Conservation (phyloP, 768 basidiomycete genomes). For the Tephrocybe sp. region DNA sequence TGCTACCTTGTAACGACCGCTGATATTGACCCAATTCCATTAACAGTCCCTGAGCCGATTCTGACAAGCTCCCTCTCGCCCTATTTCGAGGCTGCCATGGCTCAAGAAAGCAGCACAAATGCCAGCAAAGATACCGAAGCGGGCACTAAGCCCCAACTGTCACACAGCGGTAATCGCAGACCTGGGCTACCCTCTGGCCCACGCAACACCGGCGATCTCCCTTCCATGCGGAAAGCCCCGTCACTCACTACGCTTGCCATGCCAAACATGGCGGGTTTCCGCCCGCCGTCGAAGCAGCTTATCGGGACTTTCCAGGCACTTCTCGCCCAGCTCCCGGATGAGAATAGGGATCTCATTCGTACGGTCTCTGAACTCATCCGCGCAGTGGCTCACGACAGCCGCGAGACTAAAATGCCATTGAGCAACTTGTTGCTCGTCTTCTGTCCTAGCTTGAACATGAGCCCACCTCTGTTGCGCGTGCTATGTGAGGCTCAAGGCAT, state of each 20-base stretch:
- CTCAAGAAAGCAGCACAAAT: conserved; percentile 47
- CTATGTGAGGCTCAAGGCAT: conserved; percentile 71
- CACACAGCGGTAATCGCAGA: conserved; percentile 17
- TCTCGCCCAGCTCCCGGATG: conserved; percentile 67
- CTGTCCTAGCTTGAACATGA: conserved; percentile 85
- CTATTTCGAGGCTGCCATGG: conserved; percentile 78
- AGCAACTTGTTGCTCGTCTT: conserved; percentile 87
- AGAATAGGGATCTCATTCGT: conserved; percentile 81
- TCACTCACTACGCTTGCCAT: conserved; percentile 79
- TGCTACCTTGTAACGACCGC: conserved; percentile 1
- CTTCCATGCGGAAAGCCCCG: conserved; percentile 67
- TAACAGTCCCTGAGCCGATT: conserved; percentile 81
- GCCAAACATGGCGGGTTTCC: conserved; percentile 61
- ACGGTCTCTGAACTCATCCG: conserved; percentile 82
- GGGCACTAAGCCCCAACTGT: conserved; percentile 11
- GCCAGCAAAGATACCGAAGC: conserved; percentile 21
- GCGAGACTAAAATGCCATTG: conserved; percentile 89
- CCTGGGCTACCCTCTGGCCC: conserved; percentile 18
- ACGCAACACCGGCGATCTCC: conserved; percentile 30
- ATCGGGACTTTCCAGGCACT: conserved; percentile 60
- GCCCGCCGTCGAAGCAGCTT: conserved; percentile 60
- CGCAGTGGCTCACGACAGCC: conserved; percentile 64
- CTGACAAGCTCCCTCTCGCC: conserved; percentile 71
- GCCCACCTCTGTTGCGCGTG: conserved; percentile 66
- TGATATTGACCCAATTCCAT: conserved; percentile 5